Percentiles rank a stretch among this genome's conserved stretches.
Evolutionary conservation across 768 basidiomycete species (phyloP).

Genomic region (Suillus discolor): DNA sequence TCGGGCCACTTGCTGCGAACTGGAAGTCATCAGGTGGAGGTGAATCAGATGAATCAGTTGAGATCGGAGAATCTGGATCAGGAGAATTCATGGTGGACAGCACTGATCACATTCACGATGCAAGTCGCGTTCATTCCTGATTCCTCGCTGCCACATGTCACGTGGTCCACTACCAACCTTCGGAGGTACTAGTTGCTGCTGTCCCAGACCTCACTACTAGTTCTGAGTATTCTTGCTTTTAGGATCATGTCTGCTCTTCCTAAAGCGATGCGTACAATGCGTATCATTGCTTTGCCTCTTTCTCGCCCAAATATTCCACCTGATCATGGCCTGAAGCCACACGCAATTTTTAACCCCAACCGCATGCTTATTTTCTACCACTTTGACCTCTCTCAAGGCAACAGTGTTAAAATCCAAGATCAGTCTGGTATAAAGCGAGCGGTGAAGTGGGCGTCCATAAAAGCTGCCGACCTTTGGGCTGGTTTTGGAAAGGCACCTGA

Average conservation of each 20-base stretch:
- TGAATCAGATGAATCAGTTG: conserved; percentile 40
- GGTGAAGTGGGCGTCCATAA: conserved; percentile 50
- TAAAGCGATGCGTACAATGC: conserved; percentile 35
- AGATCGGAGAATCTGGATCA: conserved; percentile 39
- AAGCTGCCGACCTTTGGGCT: conserved; percentile 62
- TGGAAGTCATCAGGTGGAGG: conserved; percentile 39
- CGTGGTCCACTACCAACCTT: not conserved
- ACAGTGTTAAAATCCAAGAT: conserved; percentile 41
- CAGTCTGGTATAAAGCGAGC: conserved; percentile 23
- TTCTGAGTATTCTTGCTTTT: too few relatives aligned
- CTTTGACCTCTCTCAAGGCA: conserved; percentile 33
- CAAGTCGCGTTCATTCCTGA: not conserved
- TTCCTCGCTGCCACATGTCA: not conserved
- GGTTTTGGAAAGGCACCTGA: conserved; percentile 65
- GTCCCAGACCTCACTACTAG: too few relatives aligned
- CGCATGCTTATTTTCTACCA: conserved; percentile 45
- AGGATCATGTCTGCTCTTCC: conserved; percentile 18
- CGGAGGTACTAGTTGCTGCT: too few relatives aligned
- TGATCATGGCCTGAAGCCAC: conserved; percentile 12
- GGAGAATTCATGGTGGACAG: conserved; percentile 36
- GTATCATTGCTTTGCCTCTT: conserved; percentile 52
- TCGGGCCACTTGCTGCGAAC: conserved; percentile 15
- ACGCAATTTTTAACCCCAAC: conserved; percentile 15
- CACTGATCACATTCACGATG: not conserved
- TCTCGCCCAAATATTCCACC: conserved; percentile 23